Percentiles rank a stretch among this genome's conserved stretches.
phyloP scores from a whole-genome alignment of 768 basidiomycete species.

The Suillus fuscotomentosus region DNA sequence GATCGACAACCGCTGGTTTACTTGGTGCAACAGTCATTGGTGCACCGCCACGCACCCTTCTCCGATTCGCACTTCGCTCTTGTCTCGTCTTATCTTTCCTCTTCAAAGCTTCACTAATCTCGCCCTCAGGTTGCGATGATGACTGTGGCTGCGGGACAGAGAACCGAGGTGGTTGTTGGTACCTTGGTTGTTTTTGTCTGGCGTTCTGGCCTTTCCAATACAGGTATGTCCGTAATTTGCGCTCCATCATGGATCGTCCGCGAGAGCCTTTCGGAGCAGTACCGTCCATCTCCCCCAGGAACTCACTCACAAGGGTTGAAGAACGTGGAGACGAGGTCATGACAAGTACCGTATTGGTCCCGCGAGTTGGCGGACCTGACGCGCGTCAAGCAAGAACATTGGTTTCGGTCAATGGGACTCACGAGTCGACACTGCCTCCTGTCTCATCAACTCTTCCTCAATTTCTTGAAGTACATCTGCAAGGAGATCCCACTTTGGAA shows the following conservation, averaged over 20 bases:
- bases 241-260: conserved; percentile 78
- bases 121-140: conserved; percentile 29
- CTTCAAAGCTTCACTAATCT: conserved; percentile 70
- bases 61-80: conserved; percentile 58
- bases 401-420: background rate
- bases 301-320: conserved; percentile 74
- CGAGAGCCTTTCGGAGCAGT: conserved; percentile 56
- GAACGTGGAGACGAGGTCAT: conserved; percentile 85
- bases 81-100: conserved; percentile 70
- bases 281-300: conserved; percentile 62
- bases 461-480: conserved; percentile 87
- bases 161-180: background rate
- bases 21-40: conserved; percentile 19
- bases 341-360: conserved; percentile 76
- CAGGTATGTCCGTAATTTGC: conserved; percentile 68
- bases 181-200: conserved; percentile 19
- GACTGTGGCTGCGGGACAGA: conserved; percentile 13
- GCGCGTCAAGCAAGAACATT: background rate
- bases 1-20: conserved; percentile 9
- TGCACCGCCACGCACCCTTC: conserved; percentile 78
- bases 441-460: conserved; percentile 77
- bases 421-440: conserved; percentile 41
- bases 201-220: conserved; percentile 70
- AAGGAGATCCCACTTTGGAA: conserved; percentile 90
- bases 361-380: conserved; percentile 34